Evolutionary conservation across 805 yeast genomes (phyloP).

Genomic region (Starmerella bombi): DNA sequence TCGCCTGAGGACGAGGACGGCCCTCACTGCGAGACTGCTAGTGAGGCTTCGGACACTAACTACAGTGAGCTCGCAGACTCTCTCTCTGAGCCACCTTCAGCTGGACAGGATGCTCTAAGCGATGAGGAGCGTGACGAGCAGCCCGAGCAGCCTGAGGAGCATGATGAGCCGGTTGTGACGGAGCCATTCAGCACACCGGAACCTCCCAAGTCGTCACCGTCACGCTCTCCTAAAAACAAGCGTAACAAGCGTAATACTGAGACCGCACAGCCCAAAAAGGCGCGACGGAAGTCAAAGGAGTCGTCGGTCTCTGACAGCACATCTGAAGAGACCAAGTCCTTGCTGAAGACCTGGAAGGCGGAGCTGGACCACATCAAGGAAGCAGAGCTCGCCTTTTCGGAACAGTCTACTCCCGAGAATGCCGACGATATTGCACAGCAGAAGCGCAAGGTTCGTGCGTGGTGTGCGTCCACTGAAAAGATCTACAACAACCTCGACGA

Average conservation of each 20-base stretch:
- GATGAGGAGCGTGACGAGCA: not conserved
- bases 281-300: not conserved
- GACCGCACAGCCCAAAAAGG: not conserved
- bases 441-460: conserved; percentile 7
- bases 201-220: not conserved
- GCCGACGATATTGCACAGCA: conserved; percentile 5
- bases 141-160: not conserved
- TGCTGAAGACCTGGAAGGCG: conserved; percentile 2
- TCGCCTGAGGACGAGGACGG: conserved; percentile 2
- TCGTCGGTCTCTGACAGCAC: not conserved
- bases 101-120: not conserved
- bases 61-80: not conserved
- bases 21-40: conserved; percentile 15
- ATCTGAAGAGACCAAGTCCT: conserved; percentile 2
- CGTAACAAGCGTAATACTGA: not conserved
- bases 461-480: conserved; percentile 11
- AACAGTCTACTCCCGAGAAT: not conserved
- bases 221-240: not conserved
- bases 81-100: not conserved
- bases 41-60: conserved; percentile 1
- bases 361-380: conserved; percentile 10
- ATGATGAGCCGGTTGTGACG: not conserved
- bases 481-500: conserved; percentile 15
- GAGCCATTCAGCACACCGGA: not conserved
- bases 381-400: conserved; percentile 1